phyloP scores from a whole-genome alignment of 1,139 yeast genomes.

The Yamadazyma triangularis region DNA sequence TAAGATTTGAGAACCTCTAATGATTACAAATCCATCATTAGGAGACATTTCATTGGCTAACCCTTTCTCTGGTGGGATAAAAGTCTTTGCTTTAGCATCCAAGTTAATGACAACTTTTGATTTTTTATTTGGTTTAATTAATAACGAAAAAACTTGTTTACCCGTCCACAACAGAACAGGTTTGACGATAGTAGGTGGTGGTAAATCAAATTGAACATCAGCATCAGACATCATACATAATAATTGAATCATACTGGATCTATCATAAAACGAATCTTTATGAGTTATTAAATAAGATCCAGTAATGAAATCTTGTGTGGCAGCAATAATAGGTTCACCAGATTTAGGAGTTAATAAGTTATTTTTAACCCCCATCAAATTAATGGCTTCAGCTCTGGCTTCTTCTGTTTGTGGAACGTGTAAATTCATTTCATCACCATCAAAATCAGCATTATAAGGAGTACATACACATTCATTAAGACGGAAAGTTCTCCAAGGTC shows the following conservation, averaged over 20 bases:
- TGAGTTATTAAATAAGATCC: constrained; percentile 91
- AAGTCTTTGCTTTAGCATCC: constrained; percentile 93
- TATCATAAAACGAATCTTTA: constrained; percentile 88
- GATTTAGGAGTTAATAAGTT: constrained; percentile 93
- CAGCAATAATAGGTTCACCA: constrained; percentile 99
- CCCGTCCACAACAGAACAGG: constrained; percentile 96
- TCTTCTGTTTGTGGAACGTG: constrained; percentile 99
- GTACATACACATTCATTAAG: constrained; percentile 99
- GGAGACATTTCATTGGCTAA: constrained; percentile 94
- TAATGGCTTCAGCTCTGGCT: constrained; percentile 96
- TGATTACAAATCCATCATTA: constrained; percentile 89
- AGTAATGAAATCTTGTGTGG: constrained; percentile 98
- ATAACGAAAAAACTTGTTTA: constrained; percentile 84
- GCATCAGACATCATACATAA: constrained; percentile 97
- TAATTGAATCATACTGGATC: constrained; percentile 78
- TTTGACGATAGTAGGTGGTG: constrained; percentile 91
- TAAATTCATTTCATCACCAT: constrained; percentile 99
- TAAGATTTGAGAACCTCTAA: constrained; percentile 83
- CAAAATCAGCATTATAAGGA: constrained; percentile 98
- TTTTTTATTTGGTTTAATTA: constrained; percentile 74
- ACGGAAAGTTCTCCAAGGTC: constrained; percentile 98
- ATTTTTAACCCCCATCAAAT: constrained; percentile 96
- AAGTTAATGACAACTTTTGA: constrained; percentile 83
- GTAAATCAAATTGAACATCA: constrained; percentile 77
- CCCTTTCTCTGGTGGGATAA: constrained; percentile 60